Evolutionary conservation across 1,284 basidiomycete species (phyloP), one percentile per base, ranked within the genome.

Genomic region (Serendipita sp.): DNA sequence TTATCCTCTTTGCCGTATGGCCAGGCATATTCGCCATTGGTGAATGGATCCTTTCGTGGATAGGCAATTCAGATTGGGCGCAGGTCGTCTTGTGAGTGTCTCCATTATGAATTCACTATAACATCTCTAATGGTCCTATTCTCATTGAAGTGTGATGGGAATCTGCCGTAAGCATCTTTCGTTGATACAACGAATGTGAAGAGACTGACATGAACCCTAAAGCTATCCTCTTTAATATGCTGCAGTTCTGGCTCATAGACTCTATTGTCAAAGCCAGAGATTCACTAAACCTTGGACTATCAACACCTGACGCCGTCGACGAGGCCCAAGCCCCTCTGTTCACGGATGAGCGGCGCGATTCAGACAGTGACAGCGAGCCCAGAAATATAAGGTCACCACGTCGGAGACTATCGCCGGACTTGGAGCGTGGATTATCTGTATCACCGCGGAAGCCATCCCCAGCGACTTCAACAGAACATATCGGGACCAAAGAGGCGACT

Each of bases 211-310:
- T 5, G 38, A 41, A 41, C 5, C 38, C 38, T 41, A 13, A 5
- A 41, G 38, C 53, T 58, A 58, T 97, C 60, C 94, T 96, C 75
- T 94, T 94, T 1, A 97, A 93, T 72, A 76, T 93, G 60, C 67
- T 93, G 17, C 92, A 95, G 71, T 91, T 91, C 76, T 91, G 88
- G 88, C 74, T 90, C 60, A 89, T 90, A 64, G 88, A 91, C 73
- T 89, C 89, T 0, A 90, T 92, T 65, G 87, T 92, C 70, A 91
- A 89, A 71, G 85, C 83, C 1, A 26, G 34, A 35, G 53, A 58
- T 82, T 81, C 60, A 8, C 26, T 61, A 12, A 26, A 42, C 17
- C 35, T 44, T 10, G 60, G 60, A 5, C 13, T 15, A 17, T 17
- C 22, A 47, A 22, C 41, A 15, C 32, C 53, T 58, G 22, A 32